Conservation (phyloP, 306 rosid species). For the Vigna nakashimae region DNA sequence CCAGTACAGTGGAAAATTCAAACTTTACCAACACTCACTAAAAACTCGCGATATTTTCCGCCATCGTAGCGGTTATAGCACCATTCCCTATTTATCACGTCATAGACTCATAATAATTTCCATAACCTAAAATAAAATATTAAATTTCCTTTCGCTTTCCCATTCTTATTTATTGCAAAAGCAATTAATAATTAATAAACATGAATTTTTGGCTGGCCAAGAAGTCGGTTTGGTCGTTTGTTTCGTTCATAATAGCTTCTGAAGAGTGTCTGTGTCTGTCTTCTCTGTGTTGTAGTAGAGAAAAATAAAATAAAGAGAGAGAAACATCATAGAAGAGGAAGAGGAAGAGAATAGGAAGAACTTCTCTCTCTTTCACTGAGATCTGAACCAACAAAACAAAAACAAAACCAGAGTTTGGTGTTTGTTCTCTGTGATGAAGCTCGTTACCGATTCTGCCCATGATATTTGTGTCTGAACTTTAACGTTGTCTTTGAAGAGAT, state of each 20-base stretch:
- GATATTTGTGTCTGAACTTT: not conserved
- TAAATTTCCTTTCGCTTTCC: not conserved
- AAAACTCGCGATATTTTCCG: slow-evolving; percentile 1
- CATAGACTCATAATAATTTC: not conserved
- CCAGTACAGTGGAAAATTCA: not conserved
- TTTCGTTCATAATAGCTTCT: slow-evolving; percentile 34
- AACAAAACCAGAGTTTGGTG: not conserved
- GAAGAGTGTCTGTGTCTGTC: slow-evolving; percentile 19
- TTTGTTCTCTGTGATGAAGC: not conserved
- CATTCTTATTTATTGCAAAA: not conserved
- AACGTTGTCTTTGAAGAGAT: not conserved
- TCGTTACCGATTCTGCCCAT: not conserved
- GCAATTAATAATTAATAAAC: not conserved
- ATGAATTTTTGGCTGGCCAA: not conserved
- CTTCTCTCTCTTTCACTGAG: slow-evolving; percentile 35
- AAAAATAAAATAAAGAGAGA: not conserved
- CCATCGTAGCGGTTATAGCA: slow-evolving; percentile 20
- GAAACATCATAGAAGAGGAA: not conserved
- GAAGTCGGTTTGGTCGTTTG: slow-evolving; percentile 33
- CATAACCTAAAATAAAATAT: not conserved
- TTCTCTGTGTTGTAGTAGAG: not conserved
- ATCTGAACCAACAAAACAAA: slow-evolving; percentile 34
- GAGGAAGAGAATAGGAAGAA: not conserved
- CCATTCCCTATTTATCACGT: slow-evolving; percentile 15
- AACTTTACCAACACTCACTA: not conserved